Percentiles rank a stretch among this genome's conserved stretches.
These are phyloP conservation scores for Periconia digitata DNA, from an alignment of 2,329 filamentous ascomycete genomes.

Conservation along the genomic window DNA sequence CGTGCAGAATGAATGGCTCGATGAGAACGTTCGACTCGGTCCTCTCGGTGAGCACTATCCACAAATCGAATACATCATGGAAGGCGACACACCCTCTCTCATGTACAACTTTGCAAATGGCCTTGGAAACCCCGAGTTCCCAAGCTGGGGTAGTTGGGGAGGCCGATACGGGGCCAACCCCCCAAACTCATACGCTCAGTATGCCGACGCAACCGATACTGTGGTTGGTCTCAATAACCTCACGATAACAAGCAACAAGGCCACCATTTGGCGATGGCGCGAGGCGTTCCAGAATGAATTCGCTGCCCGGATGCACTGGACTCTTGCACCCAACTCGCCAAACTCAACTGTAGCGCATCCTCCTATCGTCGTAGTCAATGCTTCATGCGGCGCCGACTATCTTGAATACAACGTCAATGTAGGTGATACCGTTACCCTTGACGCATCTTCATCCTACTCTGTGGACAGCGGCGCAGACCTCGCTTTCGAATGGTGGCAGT, in stretches of 20 bases:
- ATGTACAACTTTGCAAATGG: constrained; percentile 49
- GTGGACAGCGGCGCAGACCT: constrained; percentile 44
- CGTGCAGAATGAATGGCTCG: constrained; percentile 53
- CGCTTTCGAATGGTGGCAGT: constrained; percentile 51
- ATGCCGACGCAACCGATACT: constrained; percentile 26
- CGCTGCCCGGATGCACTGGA: constrained; percentile 50
- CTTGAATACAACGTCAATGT: constrained; percentile 39
- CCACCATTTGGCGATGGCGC: constrained; percentile 53
- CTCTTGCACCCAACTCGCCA: constrained; percentile 11
- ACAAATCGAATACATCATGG: constrained; percentile 52
- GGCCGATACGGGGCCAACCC: constrained; percentile 44
- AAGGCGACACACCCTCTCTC: constrained; percentile 53
- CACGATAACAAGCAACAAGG: constrained; percentile 41
- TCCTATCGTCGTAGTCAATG: constrained; percentile 47
- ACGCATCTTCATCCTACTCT: constrained; percentile 48
- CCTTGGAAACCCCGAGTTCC: constrained; percentile 46
- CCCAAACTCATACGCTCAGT: constrained; percentile 19
- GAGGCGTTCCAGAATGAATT: constrained; percentile 51
- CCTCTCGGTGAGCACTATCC: constrained; percentile 39
- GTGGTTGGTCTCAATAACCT: constrained; percentile 23
- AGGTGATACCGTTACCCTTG: constrained; percentile 38
- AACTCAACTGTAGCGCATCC: constrained; percentile 40
- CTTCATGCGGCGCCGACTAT: constrained; percentile 28
- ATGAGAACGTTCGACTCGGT: constrained; percentile 53
- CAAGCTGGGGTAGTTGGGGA: constrained; percentile 51